Percentiles rank a stretch among this genome's conserved stretches.
Evolutionary conservation across 2,329 filamentous ascomycete species (phyloP).

Genomic region (Metarhizium rileyi): DNA sequence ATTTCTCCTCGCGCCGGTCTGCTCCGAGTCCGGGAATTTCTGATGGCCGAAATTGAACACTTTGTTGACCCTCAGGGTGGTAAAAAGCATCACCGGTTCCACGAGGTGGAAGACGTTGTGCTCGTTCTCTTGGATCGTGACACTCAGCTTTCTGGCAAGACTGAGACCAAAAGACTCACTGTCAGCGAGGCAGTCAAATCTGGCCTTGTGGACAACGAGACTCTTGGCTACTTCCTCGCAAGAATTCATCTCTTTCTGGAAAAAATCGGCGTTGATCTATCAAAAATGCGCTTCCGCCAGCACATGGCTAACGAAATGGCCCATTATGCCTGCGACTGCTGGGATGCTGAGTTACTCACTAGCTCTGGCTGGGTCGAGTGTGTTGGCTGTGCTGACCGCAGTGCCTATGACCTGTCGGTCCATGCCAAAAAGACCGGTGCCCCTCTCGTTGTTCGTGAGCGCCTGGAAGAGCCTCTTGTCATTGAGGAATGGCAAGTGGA

Average conservation of each 20-base stretch:
- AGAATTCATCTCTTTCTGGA: constrained; percentile 85
- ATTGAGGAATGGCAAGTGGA: constrained; percentile 84
- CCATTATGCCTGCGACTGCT: constrained; percentile 94
- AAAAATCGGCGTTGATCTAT: constrained; percentile 77
- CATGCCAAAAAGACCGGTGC: constrained; percentile 89
- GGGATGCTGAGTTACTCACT: constrained; percentile 89
- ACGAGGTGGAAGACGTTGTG: constrained; percentile 74
- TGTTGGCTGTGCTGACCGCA: constrained; percentile 91
- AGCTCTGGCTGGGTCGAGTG: constrained; percentile 97
- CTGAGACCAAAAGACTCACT: constrained; percentile 58
- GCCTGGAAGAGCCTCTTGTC: constrained; percentile 63
- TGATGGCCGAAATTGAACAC: constrained; percentile 99
- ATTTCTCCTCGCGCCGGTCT: constrained; percentile 90
- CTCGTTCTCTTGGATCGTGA: constrained; percentile 76
- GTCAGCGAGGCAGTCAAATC: constrained; percentile 80
- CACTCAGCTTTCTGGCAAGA: constrained; percentile 80
- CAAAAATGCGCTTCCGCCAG: constrained; percentile 90
- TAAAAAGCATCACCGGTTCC: constrained; percentile 88
- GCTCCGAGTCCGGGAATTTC: constrained; percentile 87
- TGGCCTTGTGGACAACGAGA: constrained; percentile 90
- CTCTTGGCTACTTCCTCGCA: constrained; percentile 92
- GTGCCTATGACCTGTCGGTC: constrained; percentile 86
- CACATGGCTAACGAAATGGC: constrained; percentile 77
- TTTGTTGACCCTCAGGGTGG: constrained; percentile 90
- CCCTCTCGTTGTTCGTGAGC: constrained; percentile 75